Conservation (phyloP, 2,329 filamentous ascomycete species). For the Atkinsonella hypoxylon region DNA sequence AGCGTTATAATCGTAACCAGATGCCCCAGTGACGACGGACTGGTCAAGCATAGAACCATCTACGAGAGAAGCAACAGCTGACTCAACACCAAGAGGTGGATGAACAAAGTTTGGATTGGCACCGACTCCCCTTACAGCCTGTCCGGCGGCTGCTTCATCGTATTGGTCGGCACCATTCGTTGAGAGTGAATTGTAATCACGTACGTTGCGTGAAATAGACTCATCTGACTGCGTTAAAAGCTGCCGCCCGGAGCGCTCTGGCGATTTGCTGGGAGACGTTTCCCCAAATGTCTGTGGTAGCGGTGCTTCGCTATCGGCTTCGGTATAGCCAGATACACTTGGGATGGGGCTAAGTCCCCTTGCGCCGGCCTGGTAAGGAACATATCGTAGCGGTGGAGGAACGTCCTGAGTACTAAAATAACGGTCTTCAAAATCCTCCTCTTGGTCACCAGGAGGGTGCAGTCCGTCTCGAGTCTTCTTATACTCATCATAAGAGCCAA, state of each 20-base stretch:
- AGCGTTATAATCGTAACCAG: constrained; percentile 34
- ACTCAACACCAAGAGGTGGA: constrained; percentile 64
- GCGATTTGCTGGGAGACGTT: constrained; percentile 42
- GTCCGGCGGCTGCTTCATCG: constrained; percentile 49
- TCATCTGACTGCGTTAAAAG: constrained; percentile 23
- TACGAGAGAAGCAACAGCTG: constrained; percentile 74
- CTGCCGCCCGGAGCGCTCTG: constrained; percentile 20
- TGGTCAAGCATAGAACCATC: constrained; percentile 60
- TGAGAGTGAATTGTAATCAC: constrained; percentile 40
- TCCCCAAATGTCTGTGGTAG: constrained; percentile 45
- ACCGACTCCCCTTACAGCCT: constrained; percentile 57
- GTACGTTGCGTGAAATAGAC: constrained; percentile 28
- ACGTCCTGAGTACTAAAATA: constrained; percentile 51
- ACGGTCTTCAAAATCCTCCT: constrained; percentile 28
- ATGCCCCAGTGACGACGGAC: constrained; percentile 56
- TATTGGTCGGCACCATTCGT: constrained; percentile 46
- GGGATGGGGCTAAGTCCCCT: constrained; percentile 80
- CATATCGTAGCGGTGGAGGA: constrained; percentile 50
- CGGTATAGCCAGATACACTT: constrained; percentile 78
- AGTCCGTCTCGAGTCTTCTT: constrained; percentile 19
- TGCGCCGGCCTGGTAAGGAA: constrained; percentile 56
- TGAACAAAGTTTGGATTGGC: constrained; percentile 69
- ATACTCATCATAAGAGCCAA: constrained; percentile 32
- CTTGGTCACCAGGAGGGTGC: constrained; percentile 26
- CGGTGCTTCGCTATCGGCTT: constrained; percentile 50